Evolutionary conservation across 1,139 yeast species (phyloP), one percentile per base, ranked within the genome.

Genomic region (Geotrichum macrosporum): DNA sequence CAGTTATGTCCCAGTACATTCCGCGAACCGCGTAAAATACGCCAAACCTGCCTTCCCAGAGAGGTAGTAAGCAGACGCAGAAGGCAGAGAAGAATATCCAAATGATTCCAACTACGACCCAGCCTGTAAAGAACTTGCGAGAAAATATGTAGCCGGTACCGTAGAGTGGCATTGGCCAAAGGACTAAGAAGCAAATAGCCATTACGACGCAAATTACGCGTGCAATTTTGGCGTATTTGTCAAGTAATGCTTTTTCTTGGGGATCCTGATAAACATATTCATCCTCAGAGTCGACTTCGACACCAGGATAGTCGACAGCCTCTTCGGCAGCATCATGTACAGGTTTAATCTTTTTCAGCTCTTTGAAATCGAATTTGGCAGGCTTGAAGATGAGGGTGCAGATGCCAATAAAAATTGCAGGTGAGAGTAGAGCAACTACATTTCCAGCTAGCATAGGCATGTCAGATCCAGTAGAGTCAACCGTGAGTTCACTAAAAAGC

Each of bases 371-470:
- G 57, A 81, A 88, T 61, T 84, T 75, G 56, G 81, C 88, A 13
- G 84, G 81, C 53, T 78, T 79, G 29, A 38, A 49, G 6, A 70
- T 66, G 39, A 73, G 70, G 0, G 94, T 84, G 46, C 88, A 69
- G 4, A 83, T 57, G 12, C 94, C 89, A 47, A 81, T 71, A 50
- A 81, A 71, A 16, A 88, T 64, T 29, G 76, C 59, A n/a, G 96
- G 95, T 1, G 88, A 75, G 47, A 80, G 72, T 52, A 88, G 69
- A 0, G 96, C 92, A 46, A 85, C 87, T 39, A 85, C 78, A 61
- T 86, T 87, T 50, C 96, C 96, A 2, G 84, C 80, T 53, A 86
- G 73, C 94, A 85, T 85, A 26, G 95, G 82, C 62, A 83, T 75
- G 62, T 85, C 92, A 54, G 75, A 75, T 53, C 87, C 86, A 19